phyloP scores from a whole-genome alignment of 2,329 filamentous ascomycete genomes.

The Onygena corvina region DNA sequence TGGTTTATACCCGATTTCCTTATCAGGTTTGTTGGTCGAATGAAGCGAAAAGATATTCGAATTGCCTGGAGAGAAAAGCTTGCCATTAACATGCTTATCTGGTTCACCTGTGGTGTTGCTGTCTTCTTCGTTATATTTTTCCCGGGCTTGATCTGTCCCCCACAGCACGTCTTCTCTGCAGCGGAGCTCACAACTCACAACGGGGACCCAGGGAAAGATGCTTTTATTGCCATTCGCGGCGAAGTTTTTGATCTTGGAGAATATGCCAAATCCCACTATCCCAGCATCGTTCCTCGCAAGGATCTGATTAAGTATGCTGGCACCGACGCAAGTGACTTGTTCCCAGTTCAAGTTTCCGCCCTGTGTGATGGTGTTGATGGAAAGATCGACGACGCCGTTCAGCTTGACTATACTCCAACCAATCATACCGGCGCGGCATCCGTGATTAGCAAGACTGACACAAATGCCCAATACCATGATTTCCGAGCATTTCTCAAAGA shows the following conservation, averaged over 20 bases:
- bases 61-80: conserved; percentile 94
- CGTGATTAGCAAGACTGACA: conserved; percentile 54
- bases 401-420: conserved; percentile 65
- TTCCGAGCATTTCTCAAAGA: conserved; percentile 79
- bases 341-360: conserved; percentile 87
- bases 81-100: conserved; percentile 96
- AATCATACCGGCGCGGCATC: conserved; percentile 60
- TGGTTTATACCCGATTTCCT: conserved; percentile 78
- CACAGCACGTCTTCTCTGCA: conserved; percentile 72
- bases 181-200: conserved; percentile 62
- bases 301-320: conserved; percentile 71
- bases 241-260: conserved; percentile 70
- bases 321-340: conserved; percentile 72
- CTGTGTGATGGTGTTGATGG: conserved; percentile 64
- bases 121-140: conserved; percentile 87
- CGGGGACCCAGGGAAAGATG: conserved; percentile 52
- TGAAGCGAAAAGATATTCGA: conserved; percentile 84
- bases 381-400: conserved; percentile 56
- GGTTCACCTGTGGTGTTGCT: conserved; percentile 65
- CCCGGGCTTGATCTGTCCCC: conserved; percentile 79
- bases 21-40: conserved; percentile 64
- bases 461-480: conserved; percentile 76
- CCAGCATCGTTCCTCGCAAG: conserved; percentile 49
- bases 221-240: conserved; percentile 75
- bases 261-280: conserved; percentile 70